phyloP scores from a whole-genome alignment of 2,329 filamentous ascomycete species.

The Metarhizium sp. region DNA sequence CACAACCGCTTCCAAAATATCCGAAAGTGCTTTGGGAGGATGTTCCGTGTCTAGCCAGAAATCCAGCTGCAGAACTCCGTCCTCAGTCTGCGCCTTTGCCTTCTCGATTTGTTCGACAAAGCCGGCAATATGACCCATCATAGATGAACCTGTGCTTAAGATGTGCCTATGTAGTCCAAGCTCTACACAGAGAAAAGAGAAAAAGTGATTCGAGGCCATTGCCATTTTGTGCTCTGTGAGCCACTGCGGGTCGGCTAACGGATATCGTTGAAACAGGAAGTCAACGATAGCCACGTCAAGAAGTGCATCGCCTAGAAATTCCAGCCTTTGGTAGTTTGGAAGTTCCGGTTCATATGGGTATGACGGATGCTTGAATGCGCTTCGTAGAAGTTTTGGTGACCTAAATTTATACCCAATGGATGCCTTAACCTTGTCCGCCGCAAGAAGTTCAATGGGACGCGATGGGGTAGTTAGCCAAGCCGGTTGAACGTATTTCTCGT shows the following conservation, averaged over 20 bases:
- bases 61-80: conserved; percentile 33
- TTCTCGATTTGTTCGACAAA: conserved; percentile 51
- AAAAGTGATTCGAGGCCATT: conserved; percentile 96
- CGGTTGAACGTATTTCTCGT: conserved; percentile 56
- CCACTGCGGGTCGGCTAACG: conserved; percentile 84
- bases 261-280: conserved; percentile 68
- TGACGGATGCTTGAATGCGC: conserved; percentile 82
- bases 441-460: conserved; percentile 58
- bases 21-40: conserved; percentile 68
- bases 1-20: conserved; percentile 81
- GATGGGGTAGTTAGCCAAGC: conserved; percentile 55
- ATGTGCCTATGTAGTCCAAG: conserved; percentile 72
- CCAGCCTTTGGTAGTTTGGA: conserved; percentile 81
- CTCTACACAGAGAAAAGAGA: conserved; percentile 70
- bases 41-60: conserved; percentile 59
- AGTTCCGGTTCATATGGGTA: conserved; percentile 66
- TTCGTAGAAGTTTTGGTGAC: conserved; percentile 66
- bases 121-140: conserved; percentile 35
- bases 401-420: conserved; percentile 56
- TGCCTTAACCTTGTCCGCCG: conserved; percentile 54
- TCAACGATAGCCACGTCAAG: conserved; percentile 81
- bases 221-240: conserved; percentile 98
- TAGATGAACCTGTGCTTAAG: conserved; percentile 36
- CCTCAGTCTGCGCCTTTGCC: conserved; percentile 22
- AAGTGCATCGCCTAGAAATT: conserved; percentile 84